Evolutionary conservation across 2,329 filamentous ascomycete genomes (phyloP).

Genomic region (Sclerotinia borealis): DNA sequence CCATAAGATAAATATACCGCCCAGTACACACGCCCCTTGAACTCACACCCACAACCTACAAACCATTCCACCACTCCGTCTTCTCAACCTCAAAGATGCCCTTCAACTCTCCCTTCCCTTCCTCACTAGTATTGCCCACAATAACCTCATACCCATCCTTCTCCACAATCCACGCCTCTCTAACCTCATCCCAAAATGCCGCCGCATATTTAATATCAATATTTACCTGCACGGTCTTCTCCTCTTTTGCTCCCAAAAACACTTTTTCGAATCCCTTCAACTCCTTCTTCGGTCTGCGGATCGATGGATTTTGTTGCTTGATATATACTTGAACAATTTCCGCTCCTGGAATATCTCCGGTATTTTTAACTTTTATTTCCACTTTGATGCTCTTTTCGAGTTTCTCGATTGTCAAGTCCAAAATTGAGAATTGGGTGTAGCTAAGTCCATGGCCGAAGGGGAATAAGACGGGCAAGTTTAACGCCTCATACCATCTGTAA

Average conservation of each 20-base stretch:
- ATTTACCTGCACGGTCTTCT: constrained; percentile 49
- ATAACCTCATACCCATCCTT: constrained; percentile 36
- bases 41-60: constrained; percentile 35
- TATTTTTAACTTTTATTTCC: constrained; percentile 40
- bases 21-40: too few relatives aligned
- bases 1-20: too few relatives aligned
- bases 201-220: constrained; percentile 37
- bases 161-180: constrained; percentile 36
- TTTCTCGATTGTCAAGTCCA: not conserved
- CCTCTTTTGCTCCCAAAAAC: constrained; percentile 53
- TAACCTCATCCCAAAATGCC: constrained; percentile 39
- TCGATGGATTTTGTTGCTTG: constrained; percentile 45
- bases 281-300: constrained; percentile 50
- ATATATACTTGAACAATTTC: constrained; percentile 55
- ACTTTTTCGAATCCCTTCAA: constrained; percentile 63
- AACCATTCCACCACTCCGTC: constrained; percentile 62
- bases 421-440: constrained; percentile 59
- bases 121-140: constrained; percentile 36
- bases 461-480: constrained; percentile 60
- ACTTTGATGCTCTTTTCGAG: not conserved
- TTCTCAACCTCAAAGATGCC: constrained; percentile 51
- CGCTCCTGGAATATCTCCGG: constrained; percentile 46
- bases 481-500: constrained; percentile 73
- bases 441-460: constrained; percentile 74
- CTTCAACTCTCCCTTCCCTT: constrained; percentile 42